Evolutionary conservation across 257 asterid species (phyloP).

Genomic region (Solanum etuberosum): DNA sequence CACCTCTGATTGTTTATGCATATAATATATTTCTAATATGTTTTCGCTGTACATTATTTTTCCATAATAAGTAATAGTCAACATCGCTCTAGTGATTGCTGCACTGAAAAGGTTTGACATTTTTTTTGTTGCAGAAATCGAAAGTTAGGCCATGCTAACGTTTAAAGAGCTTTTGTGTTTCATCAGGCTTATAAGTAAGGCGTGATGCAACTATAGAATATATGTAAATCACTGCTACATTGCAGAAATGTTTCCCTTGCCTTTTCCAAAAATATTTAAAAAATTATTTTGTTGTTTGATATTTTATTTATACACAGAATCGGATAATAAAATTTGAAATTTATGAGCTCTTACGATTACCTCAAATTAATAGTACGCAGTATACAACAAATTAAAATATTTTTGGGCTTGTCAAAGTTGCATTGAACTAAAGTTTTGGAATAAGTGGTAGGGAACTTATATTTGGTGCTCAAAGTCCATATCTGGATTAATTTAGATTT

Average conservation of each 20-base stretch:
- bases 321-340: not conserved
- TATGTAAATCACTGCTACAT: not conserved
- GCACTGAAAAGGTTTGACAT: not conserved
- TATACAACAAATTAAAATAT: not conserved
- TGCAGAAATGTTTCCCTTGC: not conserved
- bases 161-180: not conserved
- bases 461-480: not conserved
- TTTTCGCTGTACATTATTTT: not conserved
- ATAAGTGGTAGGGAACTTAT: not conserved
- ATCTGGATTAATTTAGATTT: not conserved
- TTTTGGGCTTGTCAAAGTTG: not conserved
- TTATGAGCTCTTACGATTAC: not conserved
- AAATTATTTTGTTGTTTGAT: not conserved
- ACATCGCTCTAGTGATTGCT: not conserved
- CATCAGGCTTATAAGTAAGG: not conserved
- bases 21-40: not conserved
- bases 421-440: not conserved
- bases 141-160: not conserved
- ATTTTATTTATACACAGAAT: not conserved
- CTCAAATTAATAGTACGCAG: not conserved
- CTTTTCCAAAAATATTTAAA: no score
- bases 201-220: not conserved
- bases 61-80: not conserved
- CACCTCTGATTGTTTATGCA: not conserved
- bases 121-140: not conserved